Evolutionary conservation across 164 flowering plant species (phyloP).

Genomic region (Taxillus chinensis): DNA sequence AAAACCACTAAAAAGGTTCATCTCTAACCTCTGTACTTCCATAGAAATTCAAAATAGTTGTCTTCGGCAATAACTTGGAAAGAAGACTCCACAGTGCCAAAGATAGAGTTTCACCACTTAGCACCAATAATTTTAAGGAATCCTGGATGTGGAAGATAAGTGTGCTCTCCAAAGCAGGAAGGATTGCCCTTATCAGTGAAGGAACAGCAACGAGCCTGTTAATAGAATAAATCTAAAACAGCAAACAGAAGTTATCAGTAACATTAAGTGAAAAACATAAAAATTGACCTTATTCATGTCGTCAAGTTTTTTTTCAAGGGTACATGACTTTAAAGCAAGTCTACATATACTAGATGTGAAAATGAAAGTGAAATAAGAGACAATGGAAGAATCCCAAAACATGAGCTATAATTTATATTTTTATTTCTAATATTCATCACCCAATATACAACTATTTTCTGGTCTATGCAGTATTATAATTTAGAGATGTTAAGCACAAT

Average conservation of each 20-base stretch:
- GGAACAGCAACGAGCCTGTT: constrained; percentile 76
- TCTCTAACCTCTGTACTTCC: constrained; percentile 93
- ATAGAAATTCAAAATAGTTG: constrained; percentile 75
- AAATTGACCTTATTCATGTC: no score
- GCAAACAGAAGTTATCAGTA: not conserved
- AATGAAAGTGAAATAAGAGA: no score
- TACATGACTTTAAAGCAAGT: no score
- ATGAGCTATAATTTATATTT: no score
- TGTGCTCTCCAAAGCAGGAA: constrained; percentile 46
- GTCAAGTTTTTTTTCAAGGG: no score
- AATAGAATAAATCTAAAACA: constrained; percentile 53
- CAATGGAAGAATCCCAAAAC: no score
- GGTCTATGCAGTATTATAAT: no score
- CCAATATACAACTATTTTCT: no score
- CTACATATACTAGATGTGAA: no score
- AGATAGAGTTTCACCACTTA: constrained; percentile 81
- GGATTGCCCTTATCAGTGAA: constrained; percentile 56
- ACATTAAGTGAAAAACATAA: no score
- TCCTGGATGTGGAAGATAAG: constrained; percentile 11
- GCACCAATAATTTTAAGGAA: constrained; percentile 51
- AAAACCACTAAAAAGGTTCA: not conserved
- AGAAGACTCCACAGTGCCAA: constrained; percentile 51
- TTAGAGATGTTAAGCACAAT: no score
- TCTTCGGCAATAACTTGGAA: constrained; percentile 45
- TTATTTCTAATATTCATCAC: no score